Conservation (phyloP, 148 eudicot species). For the Salicornia ramosissima region DNA sequence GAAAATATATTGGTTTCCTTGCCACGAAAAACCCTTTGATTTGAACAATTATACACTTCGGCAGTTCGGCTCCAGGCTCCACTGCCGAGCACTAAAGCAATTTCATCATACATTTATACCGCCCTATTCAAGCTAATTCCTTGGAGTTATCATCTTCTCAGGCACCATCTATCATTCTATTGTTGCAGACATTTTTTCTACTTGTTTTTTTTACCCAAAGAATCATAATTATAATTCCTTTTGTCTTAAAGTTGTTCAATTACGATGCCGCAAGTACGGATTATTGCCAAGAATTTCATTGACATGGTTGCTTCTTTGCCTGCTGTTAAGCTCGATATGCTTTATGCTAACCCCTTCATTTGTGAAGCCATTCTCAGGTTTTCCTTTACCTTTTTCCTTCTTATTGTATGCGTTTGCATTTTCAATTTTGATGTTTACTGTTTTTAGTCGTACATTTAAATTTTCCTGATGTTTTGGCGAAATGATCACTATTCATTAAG, state of each 20-base stretch:
- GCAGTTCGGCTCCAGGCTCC: no score
- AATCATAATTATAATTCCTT: background rate
- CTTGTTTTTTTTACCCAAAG: background rate
- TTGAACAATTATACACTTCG: no score
- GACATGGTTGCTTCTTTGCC: slow-evolving; percentile 98
- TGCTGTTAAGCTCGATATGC: slow-evolving; percentile 74
- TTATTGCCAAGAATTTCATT: slow-evolving; percentile 91
- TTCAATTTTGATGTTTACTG: background rate
- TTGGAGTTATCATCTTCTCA: no score
- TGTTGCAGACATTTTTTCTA: no score
- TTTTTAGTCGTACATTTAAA: background rate
- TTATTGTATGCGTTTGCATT: background rate
- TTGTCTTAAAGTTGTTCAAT: background rate
- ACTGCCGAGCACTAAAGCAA: no score
- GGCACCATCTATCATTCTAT: no score
- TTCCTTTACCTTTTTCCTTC: background rate
- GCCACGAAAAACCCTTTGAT: no score
- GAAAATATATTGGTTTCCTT: no score
- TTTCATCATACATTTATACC: no score
- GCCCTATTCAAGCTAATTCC: no score
- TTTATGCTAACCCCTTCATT: slow-evolving; percentile 76
- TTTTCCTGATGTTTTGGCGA: background rate
- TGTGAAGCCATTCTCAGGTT: slow-evolving; percentile 96
- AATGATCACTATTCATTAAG: background rate
- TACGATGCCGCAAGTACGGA: slow-evolving; percentile 74